Base-by-base conservation (phyloP, 2,329 filamentous ascomycete genomes). In the Alternaria incomplexa region DNA sequence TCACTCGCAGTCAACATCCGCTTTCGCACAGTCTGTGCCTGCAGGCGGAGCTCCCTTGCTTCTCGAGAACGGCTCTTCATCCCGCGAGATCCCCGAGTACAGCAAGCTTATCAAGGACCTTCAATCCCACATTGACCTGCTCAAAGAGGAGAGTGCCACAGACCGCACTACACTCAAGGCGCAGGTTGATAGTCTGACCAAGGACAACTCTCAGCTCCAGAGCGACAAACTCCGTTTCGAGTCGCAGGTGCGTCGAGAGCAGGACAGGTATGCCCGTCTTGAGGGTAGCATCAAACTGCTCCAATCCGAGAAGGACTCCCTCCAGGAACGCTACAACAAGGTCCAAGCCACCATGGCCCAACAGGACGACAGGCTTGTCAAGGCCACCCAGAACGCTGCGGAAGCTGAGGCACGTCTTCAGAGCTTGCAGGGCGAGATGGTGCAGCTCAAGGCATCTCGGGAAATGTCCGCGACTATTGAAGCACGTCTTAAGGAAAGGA, bases 401-500 rank as follows among this genome's bases (percentile, higher is more conserved):
- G 96, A 97, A 77, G 90, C 91, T 6, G 91, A 90, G 77, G 91
- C 91, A 30, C 82, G 95, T 56, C 85, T 92, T 4, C 95, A 99
- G 74, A 94, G 93, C 74, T 87, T 97, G 80, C 91, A 93, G 56
- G 93, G 93, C 68, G 96, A 99, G 77, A 93, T 90, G 57, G 90
- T 93, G 15, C 97, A 98, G 74, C 87, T 97, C 32, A 97, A 97
- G 79, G 94, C 95, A 0, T 95, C 98, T 80, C 97, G 97, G 82
- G 91, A 93, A 40, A 85, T 99, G 10, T 97, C 92, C 91, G 97
- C 96, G 82, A 93, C 91, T 59, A 97, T 97, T 32, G 94, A 98
- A 77, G 90, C 92, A 66, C 90, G 96, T 56, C 85, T 98, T 46
- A 91, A 88, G 65, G 93, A 96, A 72, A 94, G 98, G 75, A 97